Evolutionary conservation across 139 green algal genomes (phyloP).

Genomic region (Volvox reticuliferus): DNA sequence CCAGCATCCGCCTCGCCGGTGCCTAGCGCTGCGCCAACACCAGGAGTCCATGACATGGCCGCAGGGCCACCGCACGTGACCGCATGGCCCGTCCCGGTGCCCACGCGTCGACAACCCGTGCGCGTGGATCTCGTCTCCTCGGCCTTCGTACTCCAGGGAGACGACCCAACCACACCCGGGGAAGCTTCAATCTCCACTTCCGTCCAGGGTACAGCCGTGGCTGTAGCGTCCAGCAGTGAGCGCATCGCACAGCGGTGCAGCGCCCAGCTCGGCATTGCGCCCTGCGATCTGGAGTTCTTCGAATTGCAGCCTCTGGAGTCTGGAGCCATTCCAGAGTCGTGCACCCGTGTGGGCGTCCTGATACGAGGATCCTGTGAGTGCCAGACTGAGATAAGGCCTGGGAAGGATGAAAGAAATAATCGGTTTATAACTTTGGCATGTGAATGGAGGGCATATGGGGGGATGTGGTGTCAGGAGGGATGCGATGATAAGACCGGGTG

Average conservation of each 20-base stretch:
- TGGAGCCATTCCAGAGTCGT: neutral
- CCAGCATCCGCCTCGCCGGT: slow-evolving; percentile 23
- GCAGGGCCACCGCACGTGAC: neutral
- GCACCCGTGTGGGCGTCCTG: slow-evolving; percentile 20
- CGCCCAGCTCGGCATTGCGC: neutral
- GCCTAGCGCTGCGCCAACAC: neutral
- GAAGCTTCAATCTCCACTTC: neutral
- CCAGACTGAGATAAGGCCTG: no score
- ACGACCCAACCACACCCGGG: neutral
- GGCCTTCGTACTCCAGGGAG: slow-evolving; percentile 1
- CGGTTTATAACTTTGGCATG: no score
- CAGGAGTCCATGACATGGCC: neutral
- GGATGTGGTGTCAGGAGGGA: no score
- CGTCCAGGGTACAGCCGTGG: neutral
- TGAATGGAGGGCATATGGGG: no score
- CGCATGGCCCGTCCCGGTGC: neutral
- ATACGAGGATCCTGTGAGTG: slow-evolving; percentile 25
- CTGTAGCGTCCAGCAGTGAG: neutral
- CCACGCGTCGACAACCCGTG: neutral
- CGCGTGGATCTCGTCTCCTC: slow-evolving; percentile 29
- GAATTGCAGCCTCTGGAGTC: slow-evolving; percentile 24
- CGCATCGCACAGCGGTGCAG: slow-evolving; percentile 15
- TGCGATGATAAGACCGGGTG: no score
- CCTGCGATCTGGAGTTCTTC: slow-evolving; percentile 17
- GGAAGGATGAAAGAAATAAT: no score